phyloP scores from a whole-genome alignment of 352 stramenopile species.

The Hyaloperonospora brassicae region DNA sequence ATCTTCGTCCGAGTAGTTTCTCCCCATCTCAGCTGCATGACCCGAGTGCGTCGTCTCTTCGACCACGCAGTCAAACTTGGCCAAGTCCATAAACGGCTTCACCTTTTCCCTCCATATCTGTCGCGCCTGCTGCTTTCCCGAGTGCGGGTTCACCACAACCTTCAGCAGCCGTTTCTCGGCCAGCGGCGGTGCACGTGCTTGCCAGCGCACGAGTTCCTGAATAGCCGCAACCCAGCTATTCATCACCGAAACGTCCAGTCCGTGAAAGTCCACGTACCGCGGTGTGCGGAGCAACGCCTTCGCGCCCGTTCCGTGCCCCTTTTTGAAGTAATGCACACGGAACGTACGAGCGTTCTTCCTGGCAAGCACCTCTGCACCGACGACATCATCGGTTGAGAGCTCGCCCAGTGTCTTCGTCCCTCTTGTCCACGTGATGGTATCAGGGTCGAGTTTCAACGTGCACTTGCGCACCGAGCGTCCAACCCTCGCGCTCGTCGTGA shows the following conservation, averaged over 20 bases:
- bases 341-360: constrained; percentile 37
- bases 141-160: constrained; percentile 78
- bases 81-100: constrained; percentile 71
- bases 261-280: constrained; percentile 42
- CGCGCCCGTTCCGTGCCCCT: constrained; percentile 46
- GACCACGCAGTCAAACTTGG: constrained; percentile 65
- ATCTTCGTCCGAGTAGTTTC: constrained; percentile 61
- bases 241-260: constrained; percentile 31
- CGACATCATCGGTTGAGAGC: constrained; percentile 68
- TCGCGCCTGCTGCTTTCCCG: constrained; percentile 50
- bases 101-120: constrained; percentile 67
- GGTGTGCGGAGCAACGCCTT: constrained; percentile 55
- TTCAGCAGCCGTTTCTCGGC: constrained; percentile 67
- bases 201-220: constrained; percentile 77
- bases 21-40: constrained; percentile 71
- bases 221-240: constrained; percentile 56
- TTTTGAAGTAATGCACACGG: constrained; percentile 72
- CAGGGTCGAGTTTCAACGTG: constrained; percentile 53
- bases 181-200: constrained; percentile 60
- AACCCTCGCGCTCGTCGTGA: constrained; percentile 37
- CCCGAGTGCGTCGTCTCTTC: constrained; percentile 69
- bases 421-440: constrained; percentile 52
- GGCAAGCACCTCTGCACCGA: constrained; percentile 41
- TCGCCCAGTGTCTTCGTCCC: constrained; percentile 38
- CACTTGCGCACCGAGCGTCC: constrained; percentile 39